phyloP scores from a whole-genome alignment of 177 flowering plant species.

The Vitis hybrid region DNA sequence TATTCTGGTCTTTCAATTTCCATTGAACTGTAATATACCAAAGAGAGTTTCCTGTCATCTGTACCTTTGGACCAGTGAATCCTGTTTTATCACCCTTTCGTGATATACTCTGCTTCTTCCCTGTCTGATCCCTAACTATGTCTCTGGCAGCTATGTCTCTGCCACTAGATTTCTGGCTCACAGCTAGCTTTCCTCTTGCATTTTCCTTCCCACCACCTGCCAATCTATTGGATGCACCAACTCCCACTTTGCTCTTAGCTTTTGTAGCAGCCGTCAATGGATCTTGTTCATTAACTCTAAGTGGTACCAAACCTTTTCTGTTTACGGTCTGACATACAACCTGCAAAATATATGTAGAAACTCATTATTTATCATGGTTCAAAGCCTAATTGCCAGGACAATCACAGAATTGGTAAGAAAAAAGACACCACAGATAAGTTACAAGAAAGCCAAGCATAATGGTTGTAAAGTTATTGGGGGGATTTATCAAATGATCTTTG shows the following conservation, averaged over 20 bases:
- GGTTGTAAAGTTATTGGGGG: not conserved
- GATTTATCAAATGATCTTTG: not conserved
- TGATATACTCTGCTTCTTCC: slow-evolving; percentile 7
- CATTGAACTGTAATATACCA: not conserved
- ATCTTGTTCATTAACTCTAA: slow-evolving; percentile 17
- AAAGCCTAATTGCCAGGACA: no score
- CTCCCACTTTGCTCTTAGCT: slow-evolving; percentile 16
- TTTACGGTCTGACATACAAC: slow-evolving; percentile 12
- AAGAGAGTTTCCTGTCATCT: not conserved
- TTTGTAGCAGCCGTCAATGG: slow-evolving; percentile 14
- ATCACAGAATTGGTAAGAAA: no score
- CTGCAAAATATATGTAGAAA: slow-evolving; percentile 21
- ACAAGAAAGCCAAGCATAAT: not conserved
- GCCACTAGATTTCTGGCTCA: slow-evolving; percentile 16
- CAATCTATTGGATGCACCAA: not conserved
- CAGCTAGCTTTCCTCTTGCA: slow-evolving; percentile 6
- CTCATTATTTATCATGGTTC: not conserved
- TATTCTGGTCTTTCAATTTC: not conserved
- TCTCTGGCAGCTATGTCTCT: slow-evolving; percentile 21
- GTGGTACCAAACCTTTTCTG: slow-evolving; percentile 30
- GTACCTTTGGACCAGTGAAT: slow-evolving; percentile 36
- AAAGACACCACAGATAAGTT: no score
- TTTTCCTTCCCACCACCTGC: slow-evolving; percentile 35
- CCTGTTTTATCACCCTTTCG: slow-evolving; percentile 15
- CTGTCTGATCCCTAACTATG: slow-evolving; percentile 19